Conservation (phyloP, 345 rosid genomes). For the Punica granatum region DNA sequence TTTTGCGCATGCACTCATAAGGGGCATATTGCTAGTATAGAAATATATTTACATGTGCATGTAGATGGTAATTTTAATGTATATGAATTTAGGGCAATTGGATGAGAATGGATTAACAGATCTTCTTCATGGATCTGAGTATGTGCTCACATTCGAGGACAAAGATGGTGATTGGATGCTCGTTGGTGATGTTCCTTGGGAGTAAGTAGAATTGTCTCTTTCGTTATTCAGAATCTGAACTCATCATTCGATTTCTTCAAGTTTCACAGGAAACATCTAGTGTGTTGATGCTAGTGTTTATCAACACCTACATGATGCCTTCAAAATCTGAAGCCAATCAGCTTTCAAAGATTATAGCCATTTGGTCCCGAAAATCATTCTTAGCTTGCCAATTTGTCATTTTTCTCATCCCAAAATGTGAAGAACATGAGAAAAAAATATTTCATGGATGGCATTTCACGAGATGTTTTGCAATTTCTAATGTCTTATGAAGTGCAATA, state of each 20-base stretch:
- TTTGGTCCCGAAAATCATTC: too few species aligned
- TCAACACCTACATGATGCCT: background rate
- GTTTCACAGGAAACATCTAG: background rate
- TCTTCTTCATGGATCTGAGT: constrained; percentile 4
- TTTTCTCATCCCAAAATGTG: background rate
- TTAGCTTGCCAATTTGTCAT: background rate
- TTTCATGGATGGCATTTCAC: background rate
- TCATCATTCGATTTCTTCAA: background rate
- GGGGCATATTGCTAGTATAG: too few species aligned
- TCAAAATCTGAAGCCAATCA: background rate
- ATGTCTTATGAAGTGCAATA: background rate
- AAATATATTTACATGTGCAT: too few species aligned
- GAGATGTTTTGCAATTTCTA: background rate
- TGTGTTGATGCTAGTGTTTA: background rate
- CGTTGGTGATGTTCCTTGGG: constrained; percentile 5
- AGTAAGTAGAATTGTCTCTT: background rate
- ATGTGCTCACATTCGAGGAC: background rate
- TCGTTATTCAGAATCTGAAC: background rate
- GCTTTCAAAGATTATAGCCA: background rate
- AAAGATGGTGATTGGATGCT: constrained; percentile 1
- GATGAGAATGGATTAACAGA: background rate
- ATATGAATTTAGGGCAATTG: too few species aligned
- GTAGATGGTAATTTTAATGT: too few species aligned
- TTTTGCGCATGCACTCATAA: too few species aligned
- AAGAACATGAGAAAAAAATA: background rate